Percentiles rank a stretch among this genome's conserved stretches.
Evolutionary conservation across 1,284 basidiomycete genomes (phyloP).

Genomic region (Moniliella sp.): DNA sequence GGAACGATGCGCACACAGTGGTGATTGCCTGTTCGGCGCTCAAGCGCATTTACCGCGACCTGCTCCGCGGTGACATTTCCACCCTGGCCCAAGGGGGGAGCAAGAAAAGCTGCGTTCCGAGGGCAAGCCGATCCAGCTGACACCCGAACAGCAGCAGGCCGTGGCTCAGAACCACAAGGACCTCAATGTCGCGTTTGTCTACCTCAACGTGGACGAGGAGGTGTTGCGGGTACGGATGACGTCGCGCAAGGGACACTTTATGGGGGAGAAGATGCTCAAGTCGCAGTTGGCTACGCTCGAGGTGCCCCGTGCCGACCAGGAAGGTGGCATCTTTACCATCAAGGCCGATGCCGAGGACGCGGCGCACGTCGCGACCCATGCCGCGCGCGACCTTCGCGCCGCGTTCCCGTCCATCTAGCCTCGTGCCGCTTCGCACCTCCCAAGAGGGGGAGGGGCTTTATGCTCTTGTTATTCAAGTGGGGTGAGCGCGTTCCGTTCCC

Average conservation of each 20-base stretch:
- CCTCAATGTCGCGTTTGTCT: constrained; percentile 52
- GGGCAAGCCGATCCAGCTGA: constrained; percentile 10
- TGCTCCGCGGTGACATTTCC: constrained; percentile 45
- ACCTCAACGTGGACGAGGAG: constrained; percentile 50
- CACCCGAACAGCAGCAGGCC: too few relatives aligned
- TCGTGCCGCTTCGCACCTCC: too few relatives aligned
- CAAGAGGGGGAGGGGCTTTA: too few relatives aligned
- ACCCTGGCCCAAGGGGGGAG: constrained; percentile 20
- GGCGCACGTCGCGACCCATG: too few relatives aligned
- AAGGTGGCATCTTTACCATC: background rate
- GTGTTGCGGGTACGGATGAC: constrained; percentile 51
- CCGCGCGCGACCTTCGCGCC: too few relatives aligned
- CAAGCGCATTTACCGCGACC: constrained; percentile 56
- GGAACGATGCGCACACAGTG: constrained; percentile 3
- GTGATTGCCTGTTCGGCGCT: constrained; percentile 72
- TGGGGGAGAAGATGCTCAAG: constrained; percentile 68
- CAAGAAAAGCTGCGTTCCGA: constrained; percentile 15
- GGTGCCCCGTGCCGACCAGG: background rate
- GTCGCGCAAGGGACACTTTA: constrained; percentile 57
- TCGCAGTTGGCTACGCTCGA: constrained; percentile 44
- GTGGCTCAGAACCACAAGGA: background rate
- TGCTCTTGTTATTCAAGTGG: too few relatives aligned
- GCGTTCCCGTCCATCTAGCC: too few relatives aligned
- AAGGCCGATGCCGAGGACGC: too few relatives aligned
- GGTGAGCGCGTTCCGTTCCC: too few relatives aligned